Conservation (phyloP, 1,284 basidiomycete genomes). For the Fomitopsis palustris region DNA sequence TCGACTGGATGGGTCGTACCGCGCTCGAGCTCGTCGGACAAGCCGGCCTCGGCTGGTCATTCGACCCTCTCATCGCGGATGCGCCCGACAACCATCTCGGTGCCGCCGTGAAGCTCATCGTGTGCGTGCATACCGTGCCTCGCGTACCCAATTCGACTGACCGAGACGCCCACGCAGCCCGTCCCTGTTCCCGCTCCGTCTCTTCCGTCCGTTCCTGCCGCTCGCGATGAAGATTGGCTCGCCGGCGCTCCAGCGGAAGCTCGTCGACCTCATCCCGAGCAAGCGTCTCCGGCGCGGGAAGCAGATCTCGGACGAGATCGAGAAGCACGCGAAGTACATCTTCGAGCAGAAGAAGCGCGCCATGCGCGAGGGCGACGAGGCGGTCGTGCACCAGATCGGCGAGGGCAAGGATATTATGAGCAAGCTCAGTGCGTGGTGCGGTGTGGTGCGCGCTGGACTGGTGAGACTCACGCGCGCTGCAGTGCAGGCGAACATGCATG, state of each 20-base stretch:
- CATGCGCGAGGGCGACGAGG: slow-evolving; percentile 24
- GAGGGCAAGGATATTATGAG: slow-evolving; percentile 31
- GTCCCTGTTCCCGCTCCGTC: slow-evolving; percentile 8
- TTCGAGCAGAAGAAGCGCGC: slow-evolving; percentile 20
- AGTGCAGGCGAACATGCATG: slow-evolving; percentile 19
- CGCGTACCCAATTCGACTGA: not conserved
- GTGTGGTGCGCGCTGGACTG: not conserved
- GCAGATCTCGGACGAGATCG: slow-evolving; percentile 17
- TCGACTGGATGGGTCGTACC: slow-evolving; percentile 34
- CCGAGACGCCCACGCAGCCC: slow-evolving; percentile 9
- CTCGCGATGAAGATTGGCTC: slow-evolving; percentile 9
- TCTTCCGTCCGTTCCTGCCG: slow-evolving; percentile 13
- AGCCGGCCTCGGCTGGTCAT: slow-evolving; percentile 35
- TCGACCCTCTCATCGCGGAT: slow-evolving; percentile 28
- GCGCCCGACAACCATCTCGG: slow-evolving; percentile 24
- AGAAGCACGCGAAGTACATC: slow-evolving; percentile 13
- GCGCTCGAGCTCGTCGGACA: slow-evolving; percentile 30
- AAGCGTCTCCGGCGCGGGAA: slow-evolving; percentile 11
- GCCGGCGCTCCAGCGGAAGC: slow-evolving; percentile 6
- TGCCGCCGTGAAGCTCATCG: slow-evolving; percentile 26
- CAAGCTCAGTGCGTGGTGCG: slow-evolving; percentile 21
- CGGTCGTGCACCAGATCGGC: slow-evolving; percentile 21
- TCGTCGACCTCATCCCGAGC: slow-evolving; percentile 17
- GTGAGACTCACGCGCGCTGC: not conserved
- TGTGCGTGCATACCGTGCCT: slow-evolving; percentile 18